Percentiles rank a stretch among this genome's conserved stretches.
phyloP scores from a whole-genome alignment of 1,284 basidiomycete genomes.

The Irpex sp. region DNA sequence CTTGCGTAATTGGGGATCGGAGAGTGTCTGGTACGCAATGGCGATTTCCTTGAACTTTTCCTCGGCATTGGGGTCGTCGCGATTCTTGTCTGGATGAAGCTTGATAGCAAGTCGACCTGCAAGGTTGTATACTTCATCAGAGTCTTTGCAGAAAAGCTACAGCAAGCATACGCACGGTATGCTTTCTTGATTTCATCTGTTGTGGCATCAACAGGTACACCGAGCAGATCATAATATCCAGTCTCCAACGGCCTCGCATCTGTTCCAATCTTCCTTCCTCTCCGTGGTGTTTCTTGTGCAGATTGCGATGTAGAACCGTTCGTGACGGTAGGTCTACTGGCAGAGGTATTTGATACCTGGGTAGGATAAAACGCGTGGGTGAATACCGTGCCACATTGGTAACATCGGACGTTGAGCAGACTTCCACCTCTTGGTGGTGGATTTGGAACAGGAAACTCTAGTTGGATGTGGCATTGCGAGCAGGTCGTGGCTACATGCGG shows the following conservation, averaged over 20 bases:
- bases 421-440: slow-evolving; percentile 73
- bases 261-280: slow-evolving; percentile 81
- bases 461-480: slow-evolving; percentile 62
- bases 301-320: slow-evolving; percentile 27
- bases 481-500: slow-evolving; percentile 77
- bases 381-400: slow-evolving; percentile 65
- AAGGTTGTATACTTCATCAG: neutral
- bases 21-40: slow-evolving; percentile 91
- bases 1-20: slow-evolving; percentile 84
- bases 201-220: slow-evolving; percentile 80
- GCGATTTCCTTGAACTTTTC: slow-evolving; percentile 92
- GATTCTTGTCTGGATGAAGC: slow-evolving; percentile 93
- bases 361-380: slow-evolving; percentile 72
- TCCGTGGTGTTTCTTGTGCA: slow-evolving; percentile 37
- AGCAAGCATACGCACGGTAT: slow-evolving; percentile 69
- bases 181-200: slow-evolving; percentile 95
- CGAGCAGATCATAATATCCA: slow-evolving; percentile 89
- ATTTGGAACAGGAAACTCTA: slow-evolving; percentile 83
- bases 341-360: slow-evolving; percentile 50
- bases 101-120: slow-evolving; percentile 93
- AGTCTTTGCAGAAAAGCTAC: neutral
- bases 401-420: slow-evolving; percentile 78
- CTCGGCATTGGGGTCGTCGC: slow-evolving; percentile 91
- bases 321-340: slow-evolving; percentile 18
- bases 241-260: slow-evolving; percentile 92